Evolutionary conservation across 2,329 filamentous ascomycete species (phyloP), one percentile per base, ranked within the genome.

Genomic region (Orbilia blumenaviensis): DNA sequence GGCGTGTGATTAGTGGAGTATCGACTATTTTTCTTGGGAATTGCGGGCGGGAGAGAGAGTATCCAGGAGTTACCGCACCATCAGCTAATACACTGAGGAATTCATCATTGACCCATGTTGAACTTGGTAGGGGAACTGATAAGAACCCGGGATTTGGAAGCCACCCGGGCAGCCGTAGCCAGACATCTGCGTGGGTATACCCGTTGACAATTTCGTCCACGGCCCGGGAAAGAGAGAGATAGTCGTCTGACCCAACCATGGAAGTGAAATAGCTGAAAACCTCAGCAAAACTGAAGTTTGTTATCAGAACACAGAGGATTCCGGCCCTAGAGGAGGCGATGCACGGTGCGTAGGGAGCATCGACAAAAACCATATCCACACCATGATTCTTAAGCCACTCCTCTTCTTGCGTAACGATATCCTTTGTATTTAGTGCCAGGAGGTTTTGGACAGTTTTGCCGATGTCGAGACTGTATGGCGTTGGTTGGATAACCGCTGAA

Each of bases 281-380:
- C 18, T 75, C 71, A 1, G 71, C 71, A n/a, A 75, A 75, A 42
- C 63, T 60, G 44, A 75, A 75, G 34, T 75, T 75, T 6, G 71
- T 75, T 25, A 75, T 64, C 27, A 75, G 63, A 14, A 68, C 36
- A 48, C 56, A 63, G 46, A 75, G 62, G 14, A 67, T 23, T 10
- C 48, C 32, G 18, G 63, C 71, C 5, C 48, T 44, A 1, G 71
- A 75, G 1, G 71, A 54, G 0, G 71, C 71, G 8, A 68, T 58
- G 41, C 62, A 68, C 0, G 71, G 62, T 0, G 67, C 32, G 38
- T 64, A 75, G 5, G 71, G 71, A 27, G 71, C 71, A 21, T 75
- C 71, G 8, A 52, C 48, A 8, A 75, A 38, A 5, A 68, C 71
- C 0, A 75, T 38, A 32, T 75, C 71, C n/a, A 68, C 16, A 18